Base-by-base conservation (phyloP, 257 asterid species). In the Marsdenia floribunda region DNA sequence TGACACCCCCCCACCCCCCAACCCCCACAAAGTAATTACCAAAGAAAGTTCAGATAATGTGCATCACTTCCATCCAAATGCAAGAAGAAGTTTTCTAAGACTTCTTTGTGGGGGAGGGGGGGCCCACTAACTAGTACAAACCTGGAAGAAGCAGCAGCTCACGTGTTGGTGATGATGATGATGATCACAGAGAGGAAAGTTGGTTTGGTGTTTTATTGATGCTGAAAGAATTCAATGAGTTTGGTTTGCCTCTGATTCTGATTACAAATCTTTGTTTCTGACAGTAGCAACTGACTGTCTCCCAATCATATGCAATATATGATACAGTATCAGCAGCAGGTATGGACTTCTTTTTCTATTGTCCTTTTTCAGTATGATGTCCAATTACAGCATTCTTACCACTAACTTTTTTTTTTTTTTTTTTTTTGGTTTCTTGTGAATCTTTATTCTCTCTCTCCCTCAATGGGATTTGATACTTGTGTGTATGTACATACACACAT, bases 81-180 rank as follows among this genome's bases (percentile, higher is more conserved):
- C 49, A 10, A 44, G 12, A 42, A 42, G 22, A 73, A 66, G 81
- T 77, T 57, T 72, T 66, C 77, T 69, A 72, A 55, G 13, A 3
- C 13, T n/a, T 13, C n/a, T 3, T 44, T 1, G 49, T 44, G 46
- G 46, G 9, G 46, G 46, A 52, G 53, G 77, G 63, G 61, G 79
- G 40, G 35, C 68, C 77, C 64, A 21, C 44, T 16, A 24, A 15
- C 44, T 10, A 24, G 33, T 3, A 15, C 72, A 73, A 47, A 72
- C 75, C 59, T 29, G 71, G 18, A 15, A 53, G 67, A 9, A 53
- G 58, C 60, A 53, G 58, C 60, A 35, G 35, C 54, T 65, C 77
- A 66, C 81, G 78, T 73, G 81, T 15, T 35, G 73, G 8, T 44
- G 49, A 7, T 44, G 13, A 7, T 73, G 77, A 26, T 54, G 73